Base-by-base conservation (phyloP, 352 stramenopile species). In the Pythium utonaiense region DNA sequence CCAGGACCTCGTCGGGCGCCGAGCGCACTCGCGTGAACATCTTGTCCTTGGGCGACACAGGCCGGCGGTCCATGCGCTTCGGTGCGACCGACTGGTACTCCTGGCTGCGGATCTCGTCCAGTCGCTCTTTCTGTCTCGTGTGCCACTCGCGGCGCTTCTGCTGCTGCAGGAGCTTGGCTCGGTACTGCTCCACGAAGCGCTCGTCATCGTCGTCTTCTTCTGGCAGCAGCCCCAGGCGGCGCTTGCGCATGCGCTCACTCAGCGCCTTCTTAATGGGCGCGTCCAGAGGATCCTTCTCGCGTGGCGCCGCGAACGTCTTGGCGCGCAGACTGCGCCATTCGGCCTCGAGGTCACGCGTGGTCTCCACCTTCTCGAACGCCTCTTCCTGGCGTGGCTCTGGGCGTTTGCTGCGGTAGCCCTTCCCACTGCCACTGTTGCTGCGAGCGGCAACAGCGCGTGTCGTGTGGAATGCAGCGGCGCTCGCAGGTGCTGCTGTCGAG, bases 1-100 rank as follows among this genome's bases (percentile, higher is more conserved):
- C 71, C 8, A 88, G 60, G 4, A 91, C 80, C 28, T 78, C 67
- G 6, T 93, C 83, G 1, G 83, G 79, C 13, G 83, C 77, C 22
- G 62, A 68, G 33, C 77, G 63, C 48, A 91, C 67, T 44, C 82
- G 82, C 9, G 79, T 87, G 53, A 93, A 93, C 64, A 80, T 78
- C 64, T 93, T 93, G 25, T 82, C 69, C 38, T 79, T 77, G 30
- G 76, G 48, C 3, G 42, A 30, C n/a, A 59, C 51, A 12, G 57
- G 47, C 3, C 57, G 51, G 3, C 62, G 67, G 40, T 53, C 30
- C n/a, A 53, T 41, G 14, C 64, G 64, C 3, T 42, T 49, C 6
- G 50, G 64, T 19, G 22, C n/a, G 4, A 51, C 44, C 10, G n/a
- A 55, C 13, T 47, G 41, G 6, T 41, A 25, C 12, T 51, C 45